These are phyloP conservation scores for Psidium guajava DNA, from an alignment of 345 rosid species.

Conservation along the genomic window DNA sequence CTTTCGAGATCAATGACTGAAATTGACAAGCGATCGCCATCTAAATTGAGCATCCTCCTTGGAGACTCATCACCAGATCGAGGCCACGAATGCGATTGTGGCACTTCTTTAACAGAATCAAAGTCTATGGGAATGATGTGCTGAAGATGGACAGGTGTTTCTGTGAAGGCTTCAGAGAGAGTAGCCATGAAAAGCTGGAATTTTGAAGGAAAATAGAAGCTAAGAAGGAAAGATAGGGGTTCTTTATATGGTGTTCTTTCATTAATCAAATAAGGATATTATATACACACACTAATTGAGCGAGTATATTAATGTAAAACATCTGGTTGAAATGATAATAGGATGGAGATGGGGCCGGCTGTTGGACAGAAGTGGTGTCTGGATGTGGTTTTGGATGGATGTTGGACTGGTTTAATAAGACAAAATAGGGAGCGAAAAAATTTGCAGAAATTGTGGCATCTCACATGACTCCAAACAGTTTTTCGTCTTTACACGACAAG, in stretches of 20 bases:
- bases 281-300: background rate
- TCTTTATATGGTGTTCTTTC: background rate
- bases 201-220: background rate
- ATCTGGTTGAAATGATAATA: background rate
- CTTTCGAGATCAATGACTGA: constrained; percentile 48
- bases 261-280: background rate
- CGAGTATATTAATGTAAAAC: background rate
- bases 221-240: background rate
- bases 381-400: constrained; percentile 18
- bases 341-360: background rate
- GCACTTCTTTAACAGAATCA: constrained; percentile 25
- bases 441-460: constrained; percentile 13
- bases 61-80: background rate
- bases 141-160: constrained; percentile 39
- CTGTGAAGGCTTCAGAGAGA: constrained; percentile 39
- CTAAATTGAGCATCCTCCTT: background rate
- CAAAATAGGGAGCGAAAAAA: constrained; percentile 13
- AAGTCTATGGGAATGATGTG: constrained; percentile 46
- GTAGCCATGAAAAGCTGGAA: constrained; percentile 9
- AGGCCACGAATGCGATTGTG: constrained; percentile 51
- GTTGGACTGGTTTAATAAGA: background rate
- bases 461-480: constrained; percentile 1
- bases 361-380: constrained; percentile 7
- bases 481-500: background rate
- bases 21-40: constrained; percentile 2